A percentile compares a stretch with the other conserved stretches of the same genome.
These are phyloP conservation scores for Carallia brachiata DNA, from an alignment of 345 rosid species.

Conservation along the genomic window DNA sequence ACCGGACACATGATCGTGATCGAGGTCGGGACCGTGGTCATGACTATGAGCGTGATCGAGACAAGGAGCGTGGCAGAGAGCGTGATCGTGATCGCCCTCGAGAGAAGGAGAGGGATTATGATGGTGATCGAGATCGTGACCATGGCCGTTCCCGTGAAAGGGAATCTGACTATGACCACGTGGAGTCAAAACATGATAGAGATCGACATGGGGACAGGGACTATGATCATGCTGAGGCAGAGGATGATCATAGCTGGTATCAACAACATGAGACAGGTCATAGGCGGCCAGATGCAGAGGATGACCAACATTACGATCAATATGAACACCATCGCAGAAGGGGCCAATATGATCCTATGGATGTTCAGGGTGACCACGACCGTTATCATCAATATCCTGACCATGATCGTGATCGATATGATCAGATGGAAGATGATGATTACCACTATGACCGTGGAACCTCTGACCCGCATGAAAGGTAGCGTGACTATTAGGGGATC, in stretches of 20 bases:
- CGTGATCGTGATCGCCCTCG: constrained; percentile 36
- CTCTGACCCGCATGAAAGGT: constrained; percentile 37
- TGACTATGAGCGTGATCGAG: constrained; percentile 49
- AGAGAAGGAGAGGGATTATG: constrained; percentile 31
- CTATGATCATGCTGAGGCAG: constrained; percentile 50
- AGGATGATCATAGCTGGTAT: constrained; percentile 52
- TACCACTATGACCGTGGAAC: constrained; percentile 49
- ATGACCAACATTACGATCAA: constrained; percentile 45
- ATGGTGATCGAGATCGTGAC: constrained; percentile 36
- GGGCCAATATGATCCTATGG: constrained; percentile 35
- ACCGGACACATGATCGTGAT: constrained; percentile 36
- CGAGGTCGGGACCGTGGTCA: constrained; percentile 42
- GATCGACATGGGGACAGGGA: constrained; percentile 57
- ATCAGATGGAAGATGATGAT: constrained; percentile 60
- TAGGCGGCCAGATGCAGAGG: constrained; percentile 45
- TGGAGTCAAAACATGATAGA: constrained; percentile 58
- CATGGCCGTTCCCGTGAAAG: constrained; percentile 60
- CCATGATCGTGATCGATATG: constrained; percentile 51
- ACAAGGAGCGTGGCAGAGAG: constrained; percentile 53
- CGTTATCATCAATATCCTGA: constrained; percentile 65
- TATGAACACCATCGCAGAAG: constrained; percentile 54
- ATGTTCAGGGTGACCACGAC: constrained; percentile 46
- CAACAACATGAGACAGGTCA: constrained; percentile 55
- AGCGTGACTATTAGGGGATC: constrained; percentile 20
- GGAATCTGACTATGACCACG: constrained; percentile 57